Conservation (phyloP, 2,329 filamentous ascomycete species). For the Ophiostoma montium region DNA sequence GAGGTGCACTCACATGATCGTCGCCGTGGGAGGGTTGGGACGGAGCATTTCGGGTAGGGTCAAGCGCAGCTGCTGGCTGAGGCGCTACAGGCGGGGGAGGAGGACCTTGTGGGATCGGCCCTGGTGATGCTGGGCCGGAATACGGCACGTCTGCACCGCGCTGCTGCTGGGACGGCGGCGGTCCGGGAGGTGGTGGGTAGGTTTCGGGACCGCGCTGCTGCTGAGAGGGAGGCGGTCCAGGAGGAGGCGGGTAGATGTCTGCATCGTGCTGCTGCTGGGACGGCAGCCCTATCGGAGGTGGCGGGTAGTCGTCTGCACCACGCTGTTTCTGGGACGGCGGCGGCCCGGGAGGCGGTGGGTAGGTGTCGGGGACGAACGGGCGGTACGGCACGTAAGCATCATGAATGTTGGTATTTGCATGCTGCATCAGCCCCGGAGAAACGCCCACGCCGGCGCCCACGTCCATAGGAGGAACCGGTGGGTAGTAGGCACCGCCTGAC, state of each 20-base stretch:
- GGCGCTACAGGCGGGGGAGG: neutral
- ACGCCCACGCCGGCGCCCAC: neutral
- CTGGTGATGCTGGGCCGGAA: neutral
- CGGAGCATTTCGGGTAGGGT: neutral
- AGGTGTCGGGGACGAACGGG: conserved; percentile 28
- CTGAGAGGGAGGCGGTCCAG: conserved; percentile 18
- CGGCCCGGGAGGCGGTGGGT: conserved; percentile 24
- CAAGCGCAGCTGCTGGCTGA: neutral
- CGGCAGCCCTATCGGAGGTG: conserved; percentile 22
- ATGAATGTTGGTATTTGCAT: conserved; percentile 22
- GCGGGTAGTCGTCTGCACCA: conserved; percentile 20
- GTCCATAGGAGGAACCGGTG: conserved; percentile 17
- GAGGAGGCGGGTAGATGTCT: conserved; percentile 26
- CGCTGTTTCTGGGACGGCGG: conserved; percentile 15
- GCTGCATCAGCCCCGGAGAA: conserved; percentile 20
- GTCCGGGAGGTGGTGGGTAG: conserved; percentile 26
- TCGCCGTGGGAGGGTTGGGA: neutral
- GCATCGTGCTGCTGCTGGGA: conserved; percentile 12
- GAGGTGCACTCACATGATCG: conserved; percentile 14
- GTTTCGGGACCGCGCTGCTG: conserved; percentile 20
- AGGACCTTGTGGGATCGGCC: neutral
- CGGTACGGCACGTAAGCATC: conserved; percentile 25
- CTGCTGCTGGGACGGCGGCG: conserved; percentile 15
- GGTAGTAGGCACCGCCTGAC: conserved; percentile 37
- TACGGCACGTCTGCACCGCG: conserved; percentile 3